phyloP scores from a whole-genome alignment of 2,329 filamentous ascomycete species.

The Colletotrichum lupini region DNA sequence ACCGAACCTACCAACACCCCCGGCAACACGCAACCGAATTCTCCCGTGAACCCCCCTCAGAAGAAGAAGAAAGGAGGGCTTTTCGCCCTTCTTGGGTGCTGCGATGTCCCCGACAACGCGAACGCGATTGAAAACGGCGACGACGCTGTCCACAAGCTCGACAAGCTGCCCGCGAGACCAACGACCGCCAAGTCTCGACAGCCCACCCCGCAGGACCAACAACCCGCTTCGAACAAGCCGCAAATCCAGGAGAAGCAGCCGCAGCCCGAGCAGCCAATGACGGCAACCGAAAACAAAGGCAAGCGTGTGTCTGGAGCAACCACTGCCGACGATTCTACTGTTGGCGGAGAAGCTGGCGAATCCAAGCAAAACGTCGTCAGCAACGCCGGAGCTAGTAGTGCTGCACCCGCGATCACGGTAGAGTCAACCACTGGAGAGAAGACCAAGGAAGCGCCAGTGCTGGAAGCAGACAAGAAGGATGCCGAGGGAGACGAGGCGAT shows the following conservation, averaged over 20 bases:
- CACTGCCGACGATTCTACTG: constrained; percentile 58
- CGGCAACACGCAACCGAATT: constrained; percentile 62
- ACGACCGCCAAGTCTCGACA: constrained; percentile 65
- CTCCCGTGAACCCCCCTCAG: constrained; percentile 60
- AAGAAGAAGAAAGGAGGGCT: constrained; percentile 68
- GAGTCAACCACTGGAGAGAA: constrained; percentile 33
- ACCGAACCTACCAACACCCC: constrained; percentile 63
- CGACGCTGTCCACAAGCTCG: constrained; percentile 66
- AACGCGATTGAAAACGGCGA: constrained; percentile 64
- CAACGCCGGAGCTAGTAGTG: constrained; percentile 42
- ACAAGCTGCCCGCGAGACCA: constrained; percentile 66
- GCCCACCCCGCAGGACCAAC: constrained; percentile 62
- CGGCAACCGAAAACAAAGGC: constrained; percentile 51
- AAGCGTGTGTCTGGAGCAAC: constrained; percentile 59
- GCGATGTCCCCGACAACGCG: constrained; percentile 70
- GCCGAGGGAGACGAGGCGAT: constrained; percentile 75
- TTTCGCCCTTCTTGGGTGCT: constrained; percentile 74
- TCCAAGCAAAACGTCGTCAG: constrained; percentile 54
- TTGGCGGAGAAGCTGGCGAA: constrained; percentile 57
- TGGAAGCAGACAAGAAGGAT: constrained; percentile 47
- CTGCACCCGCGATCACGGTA: constrained; percentile 51
- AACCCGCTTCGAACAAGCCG: constrained; percentile 51
- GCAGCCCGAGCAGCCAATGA: constrained; percentile 46
- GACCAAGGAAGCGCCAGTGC: constrained; percentile 39
- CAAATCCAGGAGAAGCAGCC: constrained; percentile 63